Evolutionary conservation across 345 rosid species (phyloP), one percentile per base, ranked within the genome.

Genomic region (Streptanthus diversifolius): DNA sequence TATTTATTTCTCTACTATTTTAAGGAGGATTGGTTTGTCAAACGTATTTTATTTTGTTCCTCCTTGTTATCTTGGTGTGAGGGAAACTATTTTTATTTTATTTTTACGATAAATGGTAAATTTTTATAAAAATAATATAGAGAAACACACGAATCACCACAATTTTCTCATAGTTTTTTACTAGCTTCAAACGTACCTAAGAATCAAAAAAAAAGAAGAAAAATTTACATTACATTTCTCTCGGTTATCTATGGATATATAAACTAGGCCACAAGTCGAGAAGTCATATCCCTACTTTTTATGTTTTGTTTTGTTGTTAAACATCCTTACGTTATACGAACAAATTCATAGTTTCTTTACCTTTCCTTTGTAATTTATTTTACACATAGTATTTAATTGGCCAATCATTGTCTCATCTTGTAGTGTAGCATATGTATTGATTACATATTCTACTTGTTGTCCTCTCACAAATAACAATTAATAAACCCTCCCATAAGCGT

Each of bases 331-430:
- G 59, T 35, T 65, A 4, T 29, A 48, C 47, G 56, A 60, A 37
- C 33, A 58, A 36, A 54, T 4, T 36, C 7, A 25, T 19, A 47
- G 49, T 6, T 43, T 33, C 49, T 8, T 32, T 22, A 52, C 7
- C 32, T 5, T 64, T 41, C 44, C 5, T 8, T 15, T 15, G n/a
- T 64, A 22, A 35, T 32, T 30, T 37, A 29, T 21, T 37, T 52
- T 44, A 45, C 18, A 33, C 48, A n/a, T 54, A 24, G 27, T 66
- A 66, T 37, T 32, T 32, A 21, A 74, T 32, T 14, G 25, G 48
- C 41, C 74, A 75, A 68, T 75, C 73, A 75, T 51, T 60, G 55
- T 75, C 73, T 49, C 48, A 22, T 24, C 39, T 68, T 68, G 48
- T 51, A 60, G 32, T 68, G 36, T 41, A 67, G 63, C 68, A 51